Evolutionary conservation across 2,329 filamentous ascomycete species (phyloP).

Genomic region (Helotiales sp.): DNA sequence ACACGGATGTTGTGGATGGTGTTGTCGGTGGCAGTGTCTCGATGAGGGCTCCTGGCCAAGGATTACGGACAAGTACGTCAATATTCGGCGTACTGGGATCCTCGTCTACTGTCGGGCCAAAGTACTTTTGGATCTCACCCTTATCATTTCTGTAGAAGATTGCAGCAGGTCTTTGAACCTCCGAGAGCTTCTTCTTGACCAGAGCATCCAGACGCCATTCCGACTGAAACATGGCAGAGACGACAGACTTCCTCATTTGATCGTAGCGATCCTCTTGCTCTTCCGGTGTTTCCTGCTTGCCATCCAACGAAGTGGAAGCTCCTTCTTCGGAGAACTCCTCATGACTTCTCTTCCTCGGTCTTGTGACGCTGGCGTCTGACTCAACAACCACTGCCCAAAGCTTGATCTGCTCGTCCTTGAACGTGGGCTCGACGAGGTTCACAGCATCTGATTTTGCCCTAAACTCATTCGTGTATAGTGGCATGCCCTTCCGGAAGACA

Average conservation of each 20-base stretch:
- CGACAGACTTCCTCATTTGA: conserved; percentile 62
- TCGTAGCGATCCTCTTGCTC: conserved; percentile 49
- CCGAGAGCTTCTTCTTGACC: conserved; percentile 65
- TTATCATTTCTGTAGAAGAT: conserved; percentile 71
- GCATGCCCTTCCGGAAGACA: conserved; percentile 83
- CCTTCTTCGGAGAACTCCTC: conserved; percentile 50
- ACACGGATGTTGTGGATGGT: conserved; percentile 72
- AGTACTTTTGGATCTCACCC: conserved; percentile 71
- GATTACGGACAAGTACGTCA: conserved; percentile 73
- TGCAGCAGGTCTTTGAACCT: conserved; percentile 70
- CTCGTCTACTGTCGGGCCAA: conserved; percentile 66
- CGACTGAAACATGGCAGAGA: conserved; percentile 81
- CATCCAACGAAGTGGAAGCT: conserved; percentile 8
- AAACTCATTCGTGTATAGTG: conserved; percentile 74
- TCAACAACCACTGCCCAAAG: conserved; percentile 81
- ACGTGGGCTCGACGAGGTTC: conserved; percentile 63
- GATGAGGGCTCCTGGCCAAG: conserved; percentile 77
- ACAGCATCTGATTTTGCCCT: conserved; percentile 21
- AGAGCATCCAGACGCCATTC: conserved; percentile 75
- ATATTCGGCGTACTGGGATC: conserved; percentile 61
- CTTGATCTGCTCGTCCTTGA: conserved; percentile 75
- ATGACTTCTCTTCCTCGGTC: conserved; percentile 53
- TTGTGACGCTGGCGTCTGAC: conserved; percentile 41
- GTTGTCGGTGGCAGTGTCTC: conserved; percentile 69
- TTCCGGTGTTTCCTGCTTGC: conserved; percentile 43